Base-by-base conservation (phyloP, 805 yeast species). In the Candida mattraensis region DNA sequence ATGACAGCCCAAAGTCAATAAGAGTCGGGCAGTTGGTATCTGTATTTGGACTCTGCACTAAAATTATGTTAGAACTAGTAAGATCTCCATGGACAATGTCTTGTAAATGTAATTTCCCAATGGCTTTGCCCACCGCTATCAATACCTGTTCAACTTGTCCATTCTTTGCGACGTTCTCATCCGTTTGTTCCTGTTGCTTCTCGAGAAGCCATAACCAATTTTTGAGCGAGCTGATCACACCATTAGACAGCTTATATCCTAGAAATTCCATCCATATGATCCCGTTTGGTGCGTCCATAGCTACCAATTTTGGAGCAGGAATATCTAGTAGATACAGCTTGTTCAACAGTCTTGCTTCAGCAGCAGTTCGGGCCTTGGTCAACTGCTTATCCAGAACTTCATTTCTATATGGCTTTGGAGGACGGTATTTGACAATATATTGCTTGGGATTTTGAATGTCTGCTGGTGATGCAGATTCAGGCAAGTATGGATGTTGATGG, bases 41-140 rank as follows among this genome's bases (percentile, higher is more conserved):
- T 42, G 53, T 60, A 8, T 62, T 31, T 3, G 35, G 33, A 9
- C 40, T 28, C 18, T 40, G 42, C 2, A 40, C 48, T 11, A 89
- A 53, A 28, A 93, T 72, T 17, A 88, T 76, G 52, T 93, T 93
- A 0, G 98, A 89, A 15, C 91, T 79, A 0, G 99, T 93, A 48
- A 93, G 67, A 57, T 93, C 99, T 1, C 99, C 99, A 60, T 93
- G 99, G 17, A 87, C 79, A 56, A 86, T 76, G 45, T 87, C 95
- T 44, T 76, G 69, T 46, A 71, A 53, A 60, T 93, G 99, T 50
- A 93, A 61, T 26, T 70, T 60, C 0, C 83, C 95, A 27, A 89
- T 72, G 39, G 77, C 72, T 28, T 60, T 46, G 1, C 97, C 95
- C 1, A 87, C 89, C 11, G 56, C 53, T 3, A 42, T 44, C 45